Conservation (phyloP, 768 basidiomycete species). For the Cystobasidium onofrii region DNA sequence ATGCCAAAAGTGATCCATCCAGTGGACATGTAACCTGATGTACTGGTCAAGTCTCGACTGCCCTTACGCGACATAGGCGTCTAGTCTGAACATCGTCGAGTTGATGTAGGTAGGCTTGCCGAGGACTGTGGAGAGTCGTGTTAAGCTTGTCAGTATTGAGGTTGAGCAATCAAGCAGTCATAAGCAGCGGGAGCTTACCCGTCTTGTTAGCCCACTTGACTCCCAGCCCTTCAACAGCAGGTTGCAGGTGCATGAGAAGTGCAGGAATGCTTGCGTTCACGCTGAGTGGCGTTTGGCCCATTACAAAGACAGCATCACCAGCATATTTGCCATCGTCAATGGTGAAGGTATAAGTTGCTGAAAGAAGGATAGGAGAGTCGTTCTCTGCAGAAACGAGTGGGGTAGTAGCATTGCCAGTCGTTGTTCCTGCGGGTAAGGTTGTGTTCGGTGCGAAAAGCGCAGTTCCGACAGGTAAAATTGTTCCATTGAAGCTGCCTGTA, state of each 20-base stretch:
- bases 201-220: constrained; percentile 15
- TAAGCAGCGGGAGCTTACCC: neutral
- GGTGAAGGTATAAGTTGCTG: constrained; percentile 24
- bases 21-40: neutral
- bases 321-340: neutral
- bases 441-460: constrained; percentile 18
- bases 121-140: constrained; percentile 19
- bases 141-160: neutral
- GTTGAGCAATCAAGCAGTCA: neutral
- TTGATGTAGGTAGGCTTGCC: constrained; percentile 27
- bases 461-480: constrained; percentile 23
- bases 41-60: neutral
- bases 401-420: neutral
- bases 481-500: constrained; percentile 5
- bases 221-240: neutral
- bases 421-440: neutral
- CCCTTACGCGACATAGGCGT: constrained; percentile 16
- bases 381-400: neutral
- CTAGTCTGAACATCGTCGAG: constrained; percentile 30
- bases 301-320: constrained; percentile 13
- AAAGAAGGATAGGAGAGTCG: constrained; percentile 1
- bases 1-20: neutral
- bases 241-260: constrained; percentile 20
- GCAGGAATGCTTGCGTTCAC: neutral
- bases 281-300: constrained; percentile 16